Conservation (phyloP, 495 filamentous ascomycete species). For the Rostrohypoxylon terebratum region DNA sequence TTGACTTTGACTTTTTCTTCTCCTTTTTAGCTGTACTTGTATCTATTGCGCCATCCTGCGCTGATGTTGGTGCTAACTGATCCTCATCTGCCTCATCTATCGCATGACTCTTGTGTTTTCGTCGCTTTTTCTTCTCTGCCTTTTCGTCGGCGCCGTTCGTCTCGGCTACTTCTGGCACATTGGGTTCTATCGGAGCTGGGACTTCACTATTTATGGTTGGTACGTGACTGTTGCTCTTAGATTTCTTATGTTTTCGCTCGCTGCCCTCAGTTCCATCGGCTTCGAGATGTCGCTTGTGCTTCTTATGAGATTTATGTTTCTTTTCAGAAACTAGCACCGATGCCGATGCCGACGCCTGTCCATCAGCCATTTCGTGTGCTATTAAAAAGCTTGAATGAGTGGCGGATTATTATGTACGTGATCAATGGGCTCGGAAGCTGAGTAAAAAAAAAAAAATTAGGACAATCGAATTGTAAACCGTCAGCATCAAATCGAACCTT, state of each 20-base stretch:
- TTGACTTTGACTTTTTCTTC: conserved; percentile 40
- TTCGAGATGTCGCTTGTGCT: conserved; percentile 59
- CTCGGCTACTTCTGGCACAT: conserved; percentile 8
- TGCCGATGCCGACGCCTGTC: neutral
- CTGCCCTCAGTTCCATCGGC: conserved; percentile 48
- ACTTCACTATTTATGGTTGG: conserved; percentile 17
- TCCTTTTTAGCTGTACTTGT: conserved; percentile 42
- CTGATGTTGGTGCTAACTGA: neutral
- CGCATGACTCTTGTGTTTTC: conserved; percentile 29
- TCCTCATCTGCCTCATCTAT: conserved; percentile 20
- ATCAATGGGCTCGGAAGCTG: neutral
- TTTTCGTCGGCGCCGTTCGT: conserved; percentile 21
- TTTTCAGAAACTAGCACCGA: conserved; percentile 40
- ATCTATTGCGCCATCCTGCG: conserved; percentile 28
- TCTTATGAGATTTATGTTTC: conserved; percentile 55
- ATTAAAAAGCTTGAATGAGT: neutral
- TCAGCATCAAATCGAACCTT: conserved; percentile 16
- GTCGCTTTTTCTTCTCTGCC: conserved; percentile 46
- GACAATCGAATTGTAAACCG: neutral
- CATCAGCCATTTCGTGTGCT: conserved; percentile 23
- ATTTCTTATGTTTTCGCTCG: conserved; percentile 57
- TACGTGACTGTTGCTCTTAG: conserved; percentile 49
- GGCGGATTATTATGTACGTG: neutral
- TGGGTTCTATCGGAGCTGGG: conserved; percentile 28
- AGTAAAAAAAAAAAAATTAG: conserved; percentile 1